phyloP scores from a whole-genome alignment of 257 asterid genomes.

The Nicotiana undulata region DNA sequence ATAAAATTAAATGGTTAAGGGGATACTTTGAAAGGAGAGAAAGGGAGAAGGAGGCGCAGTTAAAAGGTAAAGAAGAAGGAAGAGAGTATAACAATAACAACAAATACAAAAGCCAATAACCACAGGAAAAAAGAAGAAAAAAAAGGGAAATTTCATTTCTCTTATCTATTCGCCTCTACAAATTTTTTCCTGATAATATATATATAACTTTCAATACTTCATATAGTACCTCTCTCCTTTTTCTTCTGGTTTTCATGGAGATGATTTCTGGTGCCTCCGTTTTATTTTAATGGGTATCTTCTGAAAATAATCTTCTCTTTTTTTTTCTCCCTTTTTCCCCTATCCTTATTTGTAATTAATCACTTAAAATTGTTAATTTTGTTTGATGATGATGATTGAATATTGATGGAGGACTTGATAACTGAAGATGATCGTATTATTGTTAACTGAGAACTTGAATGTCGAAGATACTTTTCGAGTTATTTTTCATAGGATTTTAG shows the following conservation, averaged over 20 bases:
- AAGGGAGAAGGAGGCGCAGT: constrained; percentile 11
- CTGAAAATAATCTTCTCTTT: not conserved
- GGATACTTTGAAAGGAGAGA: constrained; percentile 1
- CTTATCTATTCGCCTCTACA: not conserved
- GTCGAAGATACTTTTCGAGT: not conserved
- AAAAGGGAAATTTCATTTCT: not conserved
- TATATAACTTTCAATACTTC: not conserved
- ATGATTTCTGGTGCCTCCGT: not conserved
- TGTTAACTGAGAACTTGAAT: not conserved
- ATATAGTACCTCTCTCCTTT: not conserved
- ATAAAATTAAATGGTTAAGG: not conserved
- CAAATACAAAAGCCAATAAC: not conserved
- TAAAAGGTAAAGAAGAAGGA: constrained; percentile 7
- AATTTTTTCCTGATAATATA: not conserved
- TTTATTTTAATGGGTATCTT: not conserved
- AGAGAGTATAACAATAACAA: not conserved
- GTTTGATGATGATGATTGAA: not conserved
- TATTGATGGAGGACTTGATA: not conserved
- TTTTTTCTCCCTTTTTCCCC: not conserved
- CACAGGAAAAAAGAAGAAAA: not conserved
- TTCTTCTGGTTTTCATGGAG: not conserved
- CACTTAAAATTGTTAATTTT: not conserved
- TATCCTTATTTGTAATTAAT: not conserved
- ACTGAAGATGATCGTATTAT: not conserved
- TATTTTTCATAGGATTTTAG: not conserved